These are phyloP conservation scores for Cladosporium sp. DNA, from an alignment of 2,329 filamentous ascomycete species.

Conservation along the genomic window DNA sequence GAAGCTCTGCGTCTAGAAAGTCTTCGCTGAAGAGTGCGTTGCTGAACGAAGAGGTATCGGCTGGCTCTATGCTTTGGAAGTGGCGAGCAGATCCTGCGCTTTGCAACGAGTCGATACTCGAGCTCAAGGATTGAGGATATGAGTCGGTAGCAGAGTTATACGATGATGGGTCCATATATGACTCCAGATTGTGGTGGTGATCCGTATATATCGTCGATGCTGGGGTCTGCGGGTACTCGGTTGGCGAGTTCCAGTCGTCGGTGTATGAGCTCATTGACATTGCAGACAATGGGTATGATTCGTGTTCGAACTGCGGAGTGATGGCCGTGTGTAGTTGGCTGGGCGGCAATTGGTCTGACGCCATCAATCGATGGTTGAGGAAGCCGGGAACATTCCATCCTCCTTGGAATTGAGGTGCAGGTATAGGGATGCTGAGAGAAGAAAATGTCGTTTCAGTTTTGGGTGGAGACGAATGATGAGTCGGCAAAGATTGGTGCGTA, in stretches of 20 bases:
- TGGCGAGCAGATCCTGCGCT: constrained; percentile 22
- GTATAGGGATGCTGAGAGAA: constrained; percentile 15
- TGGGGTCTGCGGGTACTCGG: constrained; percentile 45
- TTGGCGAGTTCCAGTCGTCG: constrained; percentile 45
- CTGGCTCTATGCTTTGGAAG: neutral
- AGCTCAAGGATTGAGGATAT: constrained; percentile 32
- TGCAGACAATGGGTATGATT: constrained; percentile 41
- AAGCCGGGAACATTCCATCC: constrained; percentile 37
- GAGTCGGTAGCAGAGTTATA: constrained; percentile 31
- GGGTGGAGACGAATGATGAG: neutral
- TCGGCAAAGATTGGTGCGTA: neutral
- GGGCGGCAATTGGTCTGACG: constrained; percentile 33
- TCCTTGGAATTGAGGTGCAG: constrained; percentile 20
- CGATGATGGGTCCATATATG: constrained; percentile 7
- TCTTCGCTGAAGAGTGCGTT: constrained; percentile 10
- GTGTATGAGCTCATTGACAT: constrained; percentile 45
- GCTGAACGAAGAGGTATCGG: constrained; percentile 4
- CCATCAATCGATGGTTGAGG: constrained; percentile 29
- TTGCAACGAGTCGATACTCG: constrained; percentile 44
- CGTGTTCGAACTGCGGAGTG: constrained; percentile 38
- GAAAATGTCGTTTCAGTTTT: neutral
- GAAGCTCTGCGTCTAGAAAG: constrained; percentile 15
- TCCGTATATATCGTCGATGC: constrained; percentile 31
- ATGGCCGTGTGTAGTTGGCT: constrained; percentile 42
- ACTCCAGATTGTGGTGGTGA: constrained; percentile 8